A percentile compares a stretch with the other conserved stretches of the same genome.
Conservation (phyloP, 768 basidiomycete genomes). For the Cantharellus cinnabarinus region DNA sequence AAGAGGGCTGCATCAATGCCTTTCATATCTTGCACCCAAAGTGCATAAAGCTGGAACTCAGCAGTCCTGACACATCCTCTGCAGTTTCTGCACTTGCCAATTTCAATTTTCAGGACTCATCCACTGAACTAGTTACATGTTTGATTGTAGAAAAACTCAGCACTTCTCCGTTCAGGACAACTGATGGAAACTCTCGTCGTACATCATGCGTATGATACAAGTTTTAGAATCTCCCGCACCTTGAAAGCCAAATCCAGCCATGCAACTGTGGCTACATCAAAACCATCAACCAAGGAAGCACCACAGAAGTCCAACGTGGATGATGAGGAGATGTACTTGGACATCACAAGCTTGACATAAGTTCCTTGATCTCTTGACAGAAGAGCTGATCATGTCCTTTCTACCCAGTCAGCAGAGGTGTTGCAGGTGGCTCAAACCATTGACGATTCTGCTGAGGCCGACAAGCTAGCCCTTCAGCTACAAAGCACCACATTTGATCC, state of each 20-base stretch:
- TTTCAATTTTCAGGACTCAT: conserved; percentile 70
- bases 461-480: conserved; percentile 19
- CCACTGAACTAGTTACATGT: conserved; percentile 61
- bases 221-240: no score
- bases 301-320: conserved; percentile 90
- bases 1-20: no score
- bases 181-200: background rate
- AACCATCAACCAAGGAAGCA: no score
- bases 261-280: no score
- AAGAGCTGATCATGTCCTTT: no score
- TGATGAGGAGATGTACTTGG: conserved; percentile 77
- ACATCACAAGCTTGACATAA: conserved; percentile 37
- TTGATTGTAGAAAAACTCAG: conserved; percentile 76
- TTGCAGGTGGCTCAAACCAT: conserved; percentile 16
- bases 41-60: conserved; percentile 53
- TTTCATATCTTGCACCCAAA: no score
- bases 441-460: background rate
- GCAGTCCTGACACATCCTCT: conserved; percentile 8
- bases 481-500: conserved; percentile 26
- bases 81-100: conserved; percentile 35
- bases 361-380: no score
- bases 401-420: background rate
- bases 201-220: no score
- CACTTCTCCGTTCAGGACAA: conserved; percentile 30
- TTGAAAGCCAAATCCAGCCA: no score